Percentiles rank a stretch among this genome's conserved stretches.
Evolutionary conservation across 768 basidiomycete genomes (phyloP).

Genomic region (Tylopilus rubrobrunneus): DNA sequence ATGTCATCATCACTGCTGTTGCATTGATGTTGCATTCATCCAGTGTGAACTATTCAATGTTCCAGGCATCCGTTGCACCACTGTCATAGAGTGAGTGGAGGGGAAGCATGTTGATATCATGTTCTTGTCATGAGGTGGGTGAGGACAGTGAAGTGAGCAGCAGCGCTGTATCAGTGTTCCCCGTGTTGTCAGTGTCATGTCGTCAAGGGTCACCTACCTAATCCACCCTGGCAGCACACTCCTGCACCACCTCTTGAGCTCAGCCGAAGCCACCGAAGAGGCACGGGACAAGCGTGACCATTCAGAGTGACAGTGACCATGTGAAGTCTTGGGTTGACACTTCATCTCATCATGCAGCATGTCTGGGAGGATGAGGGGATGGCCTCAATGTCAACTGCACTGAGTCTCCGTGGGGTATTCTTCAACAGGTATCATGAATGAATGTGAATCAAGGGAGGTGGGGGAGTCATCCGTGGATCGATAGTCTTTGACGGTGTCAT

Average conservation of each 20-base stretch:
- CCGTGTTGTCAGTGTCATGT: too few species aligned
- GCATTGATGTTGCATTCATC: too few species aligned
- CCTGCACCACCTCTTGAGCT: constrained; percentile 37
- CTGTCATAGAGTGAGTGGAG: too few species aligned
- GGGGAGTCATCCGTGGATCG: constrained; percentile 29
- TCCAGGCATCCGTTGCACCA: too few species aligned
- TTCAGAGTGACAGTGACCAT: not conserved
- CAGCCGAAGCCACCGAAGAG: constrained; percentile 41
- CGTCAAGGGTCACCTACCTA: constrained; percentile 53
- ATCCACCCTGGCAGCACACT: constrained; percentile 48
- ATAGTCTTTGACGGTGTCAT: constrained; percentile 24
- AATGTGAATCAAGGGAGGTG: constrained; percentile 25
- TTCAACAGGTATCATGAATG: constrained; percentile 23
- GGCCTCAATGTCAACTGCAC: constrained; percentile 30
- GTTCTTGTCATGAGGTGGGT: too few species aligned
- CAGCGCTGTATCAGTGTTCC: too few species aligned
- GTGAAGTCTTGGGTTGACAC: not conserved
- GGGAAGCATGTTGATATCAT: too few species aligned
- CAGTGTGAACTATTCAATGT: too few species aligned
- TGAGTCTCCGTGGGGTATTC: constrained; percentile 24
- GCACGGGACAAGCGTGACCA: constrained; percentile 19
- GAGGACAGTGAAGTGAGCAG: too few species aligned
- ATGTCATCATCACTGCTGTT: too few species aligned
- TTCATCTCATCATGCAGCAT: constrained; percentile 20
- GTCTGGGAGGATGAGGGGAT: constrained; percentile 15